Evolutionary conservation across 2,329 filamentous ascomycete genomes (phyloP), one percentile per base, ranked within the genome.

Genomic region (Penicillium sp.): DNA sequence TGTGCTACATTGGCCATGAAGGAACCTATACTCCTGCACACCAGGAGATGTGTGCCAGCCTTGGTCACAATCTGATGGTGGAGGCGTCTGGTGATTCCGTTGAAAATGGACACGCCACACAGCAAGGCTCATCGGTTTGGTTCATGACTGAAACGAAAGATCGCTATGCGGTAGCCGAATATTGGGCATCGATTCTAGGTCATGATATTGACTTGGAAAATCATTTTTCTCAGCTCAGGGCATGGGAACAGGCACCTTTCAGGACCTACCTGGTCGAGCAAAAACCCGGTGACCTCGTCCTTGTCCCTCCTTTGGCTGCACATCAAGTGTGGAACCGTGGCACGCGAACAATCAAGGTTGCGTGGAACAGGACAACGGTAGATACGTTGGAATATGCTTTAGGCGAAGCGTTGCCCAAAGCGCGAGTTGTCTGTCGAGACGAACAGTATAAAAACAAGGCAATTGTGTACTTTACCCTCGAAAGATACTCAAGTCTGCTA

Each of bases 391-490:
- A 93, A 59, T 78, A 95, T 70, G 94, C 93, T 0, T 72, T 97
- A 18, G 82, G 85, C 53, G 94, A 97, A 74, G 91, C 93, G 0
- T 79, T 99, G 2, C 91, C 92, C 0, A 90, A 91, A 62, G 90
- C 92, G 9, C 84, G 91, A 12, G 83, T 96, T 61, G 93, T 97
- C 2, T 97, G 94, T 68, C 88, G 94, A 34, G 94, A 99, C 61
- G 94, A 99, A 70, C 93, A 97, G 70, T 99, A 99, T 78, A 97
- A 97, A 71, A 96, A 95, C 75, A 97, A 97, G 70, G 90, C 92
- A 5, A 96, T 97, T 52, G 81, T 96, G 42, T 96, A 92, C 70
- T 96, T 87, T 68, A 90, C 91, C 0, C 79, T 97, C 3, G 76
- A 87, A 10, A 94, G 91, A 65, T 97, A 97, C 68, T 81, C 80